phyloP scores from a whole-genome alignment of 352 stramenopile genomes.

The Blastocystis sp. region DNA sequence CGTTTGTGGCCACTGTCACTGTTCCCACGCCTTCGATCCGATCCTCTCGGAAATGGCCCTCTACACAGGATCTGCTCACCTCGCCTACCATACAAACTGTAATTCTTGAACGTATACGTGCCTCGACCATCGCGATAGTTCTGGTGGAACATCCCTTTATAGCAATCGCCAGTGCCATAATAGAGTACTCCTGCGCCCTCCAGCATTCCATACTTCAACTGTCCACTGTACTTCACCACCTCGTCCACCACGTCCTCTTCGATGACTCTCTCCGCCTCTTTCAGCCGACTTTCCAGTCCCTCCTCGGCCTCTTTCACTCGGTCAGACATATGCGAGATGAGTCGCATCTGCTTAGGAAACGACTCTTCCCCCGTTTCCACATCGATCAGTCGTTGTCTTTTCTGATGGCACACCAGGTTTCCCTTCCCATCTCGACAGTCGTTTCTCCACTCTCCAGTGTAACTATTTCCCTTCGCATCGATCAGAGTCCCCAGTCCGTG shows the following conservation, averaged over 20 bases:
- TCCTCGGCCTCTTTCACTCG: slow-evolving; percentile 20
- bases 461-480: slow-evolving; percentile 24
- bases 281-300: not conserved
- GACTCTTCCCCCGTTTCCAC: slow-evolving; percentile 7
- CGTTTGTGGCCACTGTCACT: slow-evolving; percentile 2
- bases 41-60: slow-evolving; percentile 42
- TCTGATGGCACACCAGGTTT: slow-evolving; percentile 7
- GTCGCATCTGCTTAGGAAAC: slow-evolving; percentile 5
- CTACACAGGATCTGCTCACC: not conserved
- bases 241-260: slow-evolving; percentile 26
- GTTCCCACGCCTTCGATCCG: slow-evolving; percentile 26
- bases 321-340: slow-evolving; percentile 34
- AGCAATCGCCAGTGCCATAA: slow-evolving; percentile 1
- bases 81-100: not conserved
- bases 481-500: not conserved
- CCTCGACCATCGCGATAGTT: slow-evolving; percentile 3
- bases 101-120: slow-evolving; percentile 32
- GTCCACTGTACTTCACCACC: not conserved
- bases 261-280: not conserved
- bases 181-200: not conserved
- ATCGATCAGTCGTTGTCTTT: not conserved
- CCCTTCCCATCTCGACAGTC: slow-evolving; percentile 1
- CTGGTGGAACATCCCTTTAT: slow-evolving; percentile 22
- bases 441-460: slow-evolving; percentile 36
- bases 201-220: not conserved